A percentile compares a stretch with the other conserved stretches of the same genome.
Evolutionary conservation across 768 basidiomycete species (phyloP).

Genomic region (Tubosaeta sp.): DNA sequence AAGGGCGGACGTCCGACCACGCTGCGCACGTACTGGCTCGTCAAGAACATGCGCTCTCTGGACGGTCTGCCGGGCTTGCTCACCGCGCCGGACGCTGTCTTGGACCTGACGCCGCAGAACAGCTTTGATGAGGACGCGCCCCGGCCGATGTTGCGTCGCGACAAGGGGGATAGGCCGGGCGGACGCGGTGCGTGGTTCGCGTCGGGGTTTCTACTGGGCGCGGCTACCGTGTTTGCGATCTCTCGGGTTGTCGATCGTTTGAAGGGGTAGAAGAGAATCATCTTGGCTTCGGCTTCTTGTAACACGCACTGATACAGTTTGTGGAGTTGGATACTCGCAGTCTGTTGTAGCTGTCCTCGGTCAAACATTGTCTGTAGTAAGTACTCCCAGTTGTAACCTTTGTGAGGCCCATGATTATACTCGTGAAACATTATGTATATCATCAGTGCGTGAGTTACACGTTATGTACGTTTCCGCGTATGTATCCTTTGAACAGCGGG

Average conservation of each 20-base stretch:
- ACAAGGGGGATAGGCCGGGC: neutral
- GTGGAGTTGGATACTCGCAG: too few relatives aligned
- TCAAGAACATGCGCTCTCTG: constrained; percentile 46
- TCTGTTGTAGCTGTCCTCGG: neutral
- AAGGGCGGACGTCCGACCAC: constrained; percentile 6
- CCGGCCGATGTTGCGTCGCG: constrained; percentile 11
- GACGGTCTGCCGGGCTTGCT: constrained; percentile 55
- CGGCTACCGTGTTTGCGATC: constrained; percentile 4
- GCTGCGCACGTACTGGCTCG: constrained; percentile 52
- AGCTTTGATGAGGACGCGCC: constrained; percentile 15
- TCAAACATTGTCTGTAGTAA: neutral
- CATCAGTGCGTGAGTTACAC: constrained; percentile 21
- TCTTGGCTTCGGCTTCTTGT: neutral
- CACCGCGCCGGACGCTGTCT: constrained; percentile 20
- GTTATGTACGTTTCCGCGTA: constrained; percentile 17
- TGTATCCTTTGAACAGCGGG: constrained; percentile 3
- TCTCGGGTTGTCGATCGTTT: neutral
- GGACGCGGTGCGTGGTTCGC: constrained; percentile 11
- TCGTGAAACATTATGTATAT: constrained; percentile 15
- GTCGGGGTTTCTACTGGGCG: constrained; percentile 19
- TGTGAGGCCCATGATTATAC: too few relatives aligned
- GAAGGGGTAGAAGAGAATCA: neutral
- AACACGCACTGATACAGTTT: neutral
- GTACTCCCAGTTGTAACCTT: neutral
- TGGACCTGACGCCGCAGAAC: constrained; percentile 3